A percentile compares a stretch with the other conserved stretches of the same genome.
Conservation (phyloP, 495 filamentous ascomycete species). For the Parathielavia hyrcaniae region DNA sequence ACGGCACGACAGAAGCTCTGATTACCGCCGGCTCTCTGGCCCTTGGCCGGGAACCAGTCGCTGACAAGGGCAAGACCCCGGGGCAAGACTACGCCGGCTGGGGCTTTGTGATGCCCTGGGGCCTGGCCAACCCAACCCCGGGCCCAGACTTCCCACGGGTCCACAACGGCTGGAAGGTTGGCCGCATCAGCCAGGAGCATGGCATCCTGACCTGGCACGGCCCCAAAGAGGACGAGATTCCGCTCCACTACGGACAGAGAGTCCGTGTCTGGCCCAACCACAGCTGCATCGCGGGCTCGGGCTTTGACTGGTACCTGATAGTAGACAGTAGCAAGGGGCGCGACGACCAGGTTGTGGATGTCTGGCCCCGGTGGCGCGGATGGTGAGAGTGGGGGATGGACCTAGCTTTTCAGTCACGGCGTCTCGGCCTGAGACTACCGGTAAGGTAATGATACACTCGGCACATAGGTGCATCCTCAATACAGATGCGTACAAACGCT, state of each 20-base stretch:
- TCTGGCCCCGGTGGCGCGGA: slow-evolving; percentile 60
- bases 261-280: slow-evolving; percentile 80
- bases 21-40: slow-evolving; percentile 66
- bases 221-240: slow-evolving; percentile 44
- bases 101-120: slow-evolving; percentile 66
- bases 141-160: slow-evolving; percentile 38
- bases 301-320: slow-evolving; percentile 68
- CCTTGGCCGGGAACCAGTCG: slow-evolving; percentile 58
- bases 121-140: slow-evolving; percentile 24
- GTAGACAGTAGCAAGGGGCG: slow-evolving; percentile 55
- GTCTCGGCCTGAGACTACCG: no score
- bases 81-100: slow-evolving; percentile 57
- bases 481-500: no score
- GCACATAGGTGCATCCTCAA: no score
- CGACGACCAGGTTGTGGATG: slow-evolving; percentile 58
- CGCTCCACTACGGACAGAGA: slow-evolving; percentile 52
- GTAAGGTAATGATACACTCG: no score
- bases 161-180: slow-evolving; percentile 54
- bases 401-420: background rate
- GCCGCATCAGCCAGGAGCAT: slow-evolving; percentile 60
- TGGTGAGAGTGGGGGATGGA: slow-evolving; percentile 40
- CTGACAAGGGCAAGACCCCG: slow-evolving; percentile 27
- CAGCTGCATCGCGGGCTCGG: slow-evolving; percentile 69
- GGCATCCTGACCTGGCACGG: slow-evolving; percentile 52
- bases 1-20: slow-evolving; percentile 56